phyloP scores from a whole-genome alignment of 2,329 filamentous ascomycete genomes.

The Ascochyta rabiei region DNA sequence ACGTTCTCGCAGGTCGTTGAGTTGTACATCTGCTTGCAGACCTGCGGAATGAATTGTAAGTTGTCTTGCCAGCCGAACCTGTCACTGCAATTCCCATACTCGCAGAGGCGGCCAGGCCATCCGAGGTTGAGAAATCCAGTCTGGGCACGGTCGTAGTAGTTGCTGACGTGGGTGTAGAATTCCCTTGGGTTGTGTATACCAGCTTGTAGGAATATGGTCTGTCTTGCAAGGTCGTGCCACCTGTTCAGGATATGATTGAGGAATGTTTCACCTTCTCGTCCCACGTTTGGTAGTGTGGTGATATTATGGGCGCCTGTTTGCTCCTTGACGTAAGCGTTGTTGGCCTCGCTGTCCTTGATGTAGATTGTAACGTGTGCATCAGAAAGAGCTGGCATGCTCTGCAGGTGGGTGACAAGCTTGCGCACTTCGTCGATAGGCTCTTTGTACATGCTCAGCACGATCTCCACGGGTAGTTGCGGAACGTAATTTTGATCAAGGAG shows the following conservation, averaged over 20 bases:
- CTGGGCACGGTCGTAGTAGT: slow-evolving; percentile 45
- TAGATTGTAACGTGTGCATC: slow-evolving; percentile 39
- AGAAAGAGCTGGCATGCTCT: slow-evolving; percentile 27
- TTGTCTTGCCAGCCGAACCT: slow-evolving; percentile 49
- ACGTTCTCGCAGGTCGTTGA: slow-evolving; percentile 40
- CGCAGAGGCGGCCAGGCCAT: slow-evolving; percentile 46
- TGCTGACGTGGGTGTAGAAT: slow-evolving; percentile 46
- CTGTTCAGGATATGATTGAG: slow-evolving; percentile 53
- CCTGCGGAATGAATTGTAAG: slow-evolving; percentile 46
- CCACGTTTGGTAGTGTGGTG: slow-evolving; percentile 46
- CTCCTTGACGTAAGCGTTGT: slow-evolving; percentile 25
- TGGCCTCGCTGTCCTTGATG: slow-evolving; percentile 38
- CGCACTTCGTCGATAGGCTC: slow-evolving; percentile 37
- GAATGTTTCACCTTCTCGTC: slow-evolving; percentile 55
- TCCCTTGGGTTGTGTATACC: slow-evolving; percentile 49
- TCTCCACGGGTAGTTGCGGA: slow-evolving; percentile 30
- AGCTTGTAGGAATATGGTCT: slow-evolving; percentile 58
- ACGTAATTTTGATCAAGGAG: slow-evolving; percentile 29
- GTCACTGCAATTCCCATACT: slow-evolving; percentile 51
- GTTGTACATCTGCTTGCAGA: slow-evolving; percentile 36
- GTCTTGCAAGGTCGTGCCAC: slow-evolving; percentile 53
- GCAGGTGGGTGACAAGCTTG: slow-evolving; percentile 29
- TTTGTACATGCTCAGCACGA: slow-evolving; percentile 49
- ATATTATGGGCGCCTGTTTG: slow-evolving; percentile 35
- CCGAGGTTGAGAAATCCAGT: slow-evolving; percentile 57